Conservation (phyloP, 495 filamentous ascomycete genomes). For the Viridothelium virens region DNA sequence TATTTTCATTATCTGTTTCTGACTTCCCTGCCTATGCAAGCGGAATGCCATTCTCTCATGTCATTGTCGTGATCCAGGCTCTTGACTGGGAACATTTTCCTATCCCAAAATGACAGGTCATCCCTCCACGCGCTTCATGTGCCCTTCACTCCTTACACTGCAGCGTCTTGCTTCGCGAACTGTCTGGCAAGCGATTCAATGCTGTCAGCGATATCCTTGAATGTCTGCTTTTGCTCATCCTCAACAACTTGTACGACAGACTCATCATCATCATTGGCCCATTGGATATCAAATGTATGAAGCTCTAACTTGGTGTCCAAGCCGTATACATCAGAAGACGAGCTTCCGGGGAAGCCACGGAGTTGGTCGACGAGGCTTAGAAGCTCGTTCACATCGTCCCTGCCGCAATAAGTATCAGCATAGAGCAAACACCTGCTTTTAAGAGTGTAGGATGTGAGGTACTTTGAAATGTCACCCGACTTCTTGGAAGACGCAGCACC, state of each 20-base stretch:
- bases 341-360: slow-evolving; percentile 25
- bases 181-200: slow-evolving; percentile 24
- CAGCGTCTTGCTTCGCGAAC: slow-evolving; percentile 25
- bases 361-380: slow-evolving; percentile 18
- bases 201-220: slow-evolving; percentile 23
- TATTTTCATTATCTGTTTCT: no score
- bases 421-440: neutral
- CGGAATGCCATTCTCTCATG: no score
- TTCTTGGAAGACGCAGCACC: slow-evolving; percentile 15
- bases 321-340: slow-evolving; percentile 21
- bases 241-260: slow-evolving; percentile 15
- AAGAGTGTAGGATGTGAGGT: neutral
- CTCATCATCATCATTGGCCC: slow-evolving; percentile 24
- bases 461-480: slow-evolving; percentile 21
- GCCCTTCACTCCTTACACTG: slow-evolving; percentile 13
- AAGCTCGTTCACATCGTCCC: slow-evolving; percentile 26
- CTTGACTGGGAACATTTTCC: neutral
- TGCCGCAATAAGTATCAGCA: neutral
- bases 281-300: slow-evolving; percentile 27
- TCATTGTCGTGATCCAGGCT: neutral
- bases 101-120: neutral
- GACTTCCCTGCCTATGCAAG: no score
- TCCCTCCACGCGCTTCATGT: neutral
- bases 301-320: slow-evolving; percentile 20
- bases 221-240: slow-evolving; percentile 26